A percentile compares a stretch with the other conserved stretches of the same genome.
Conservation (phyloP, 2,329 filamentous ascomycete genomes). For the Ophiostoma montium region DNA sequence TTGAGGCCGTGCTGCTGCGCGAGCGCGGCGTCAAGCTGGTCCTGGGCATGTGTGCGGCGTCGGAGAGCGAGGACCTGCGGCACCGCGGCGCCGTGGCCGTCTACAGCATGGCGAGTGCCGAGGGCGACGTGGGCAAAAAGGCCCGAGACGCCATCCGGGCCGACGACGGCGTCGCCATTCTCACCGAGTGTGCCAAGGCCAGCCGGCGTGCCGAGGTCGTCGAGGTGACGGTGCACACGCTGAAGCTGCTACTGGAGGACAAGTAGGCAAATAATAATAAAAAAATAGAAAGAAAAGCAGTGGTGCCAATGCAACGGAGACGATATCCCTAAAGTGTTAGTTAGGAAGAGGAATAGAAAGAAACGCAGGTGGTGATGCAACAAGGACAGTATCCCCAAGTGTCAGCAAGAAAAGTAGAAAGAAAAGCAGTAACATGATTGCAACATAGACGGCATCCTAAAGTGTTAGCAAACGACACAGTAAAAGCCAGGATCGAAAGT, state of each 20-base stretch:
- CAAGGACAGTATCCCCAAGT: too few species aligned
- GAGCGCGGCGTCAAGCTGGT: slow-evolving; percentile 63
- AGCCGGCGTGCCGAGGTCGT: slow-evolving; percentile 56
- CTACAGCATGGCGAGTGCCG: slow-evolving; percentile 50
- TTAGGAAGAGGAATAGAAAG: too few species aligned
- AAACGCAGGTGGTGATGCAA: too few species aligned
- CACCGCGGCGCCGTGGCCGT: slow-evolving; percentile 64
- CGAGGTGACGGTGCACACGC: slow-evolving; percentile 53
- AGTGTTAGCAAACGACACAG: neutral
- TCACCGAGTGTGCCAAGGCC: slow-evolving; percentile 58
- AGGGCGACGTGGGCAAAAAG: slow-evolving; percentile 48
- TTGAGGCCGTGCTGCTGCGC: slow-evolving; percentile 54
- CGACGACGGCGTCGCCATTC: slow-evolving; percentile 48
- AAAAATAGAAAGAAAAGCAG: neutral
- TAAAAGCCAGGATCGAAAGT: slow-evolving; percentile 3
- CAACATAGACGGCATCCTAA: too few species aligned
- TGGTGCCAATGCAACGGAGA: too few species aligned
- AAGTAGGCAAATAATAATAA: slow-evolving; percentile 1
- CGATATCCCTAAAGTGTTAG: neutral
- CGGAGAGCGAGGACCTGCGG: slow-evolving; percentile 54
- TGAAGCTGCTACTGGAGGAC: slow-evolving; percentile 49
- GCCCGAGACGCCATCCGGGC: slow-evolving; percentile 47
- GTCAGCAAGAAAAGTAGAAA: neutral
- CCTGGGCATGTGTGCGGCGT: slow-evolving; percentile 68
- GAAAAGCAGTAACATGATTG: neutral